Evolutionary conservation across 2,329 filamentous ascomycete species (phyloP).

Genomic region (Xylaria sp.): DNA sequence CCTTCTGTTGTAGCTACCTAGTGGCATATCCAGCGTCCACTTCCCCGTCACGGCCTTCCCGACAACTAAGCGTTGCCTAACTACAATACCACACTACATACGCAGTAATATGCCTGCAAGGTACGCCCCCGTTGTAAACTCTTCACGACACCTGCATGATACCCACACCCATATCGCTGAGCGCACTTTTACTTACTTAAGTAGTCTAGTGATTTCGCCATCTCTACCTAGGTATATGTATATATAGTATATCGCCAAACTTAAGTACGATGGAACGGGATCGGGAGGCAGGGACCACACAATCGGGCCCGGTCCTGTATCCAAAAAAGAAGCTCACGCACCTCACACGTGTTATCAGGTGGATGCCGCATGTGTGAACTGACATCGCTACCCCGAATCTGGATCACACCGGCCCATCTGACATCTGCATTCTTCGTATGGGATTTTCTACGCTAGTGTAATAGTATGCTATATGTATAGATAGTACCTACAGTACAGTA

Average conservation of each 20-base stretch:
- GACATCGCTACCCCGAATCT: conserved; percentile 15
- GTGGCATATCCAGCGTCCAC: conserved; percentile 15
- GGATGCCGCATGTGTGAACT: conserved; percentile 22
- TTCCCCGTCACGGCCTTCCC: conserved; percentile 26
- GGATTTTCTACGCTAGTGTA: conserved; percentile 7
- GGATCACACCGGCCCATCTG: conserved; percentile 14
- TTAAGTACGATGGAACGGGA: neutral
- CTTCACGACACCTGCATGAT: conserved; percentile 37
- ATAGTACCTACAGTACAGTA: no score
- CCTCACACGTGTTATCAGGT: conserved; percentile 26
- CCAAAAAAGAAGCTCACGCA: conserved; percentile 28
- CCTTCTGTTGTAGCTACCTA: neutral
- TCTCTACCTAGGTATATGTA: neutral
- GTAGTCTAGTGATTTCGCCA: neutral
- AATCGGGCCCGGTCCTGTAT: conserved; percentile 31
- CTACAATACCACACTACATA: neutral
- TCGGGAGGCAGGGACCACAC: conserved; percentile 27
- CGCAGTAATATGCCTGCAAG: neutral
- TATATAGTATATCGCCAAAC: neutral
- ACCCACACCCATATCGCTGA: conserved; percentile 12
- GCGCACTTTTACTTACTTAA: no score
- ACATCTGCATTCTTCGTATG: conserved; percentile 30
- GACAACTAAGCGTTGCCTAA: conserved; percentile 8
- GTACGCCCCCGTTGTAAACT: conserved; percentile 8
- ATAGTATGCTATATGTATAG: no score